Evolutionary conservation across 1,139 yeast species (phyloP), one percentile per base, ranked within the genome.

Genomic region (Hansenula sp.): DNA sequence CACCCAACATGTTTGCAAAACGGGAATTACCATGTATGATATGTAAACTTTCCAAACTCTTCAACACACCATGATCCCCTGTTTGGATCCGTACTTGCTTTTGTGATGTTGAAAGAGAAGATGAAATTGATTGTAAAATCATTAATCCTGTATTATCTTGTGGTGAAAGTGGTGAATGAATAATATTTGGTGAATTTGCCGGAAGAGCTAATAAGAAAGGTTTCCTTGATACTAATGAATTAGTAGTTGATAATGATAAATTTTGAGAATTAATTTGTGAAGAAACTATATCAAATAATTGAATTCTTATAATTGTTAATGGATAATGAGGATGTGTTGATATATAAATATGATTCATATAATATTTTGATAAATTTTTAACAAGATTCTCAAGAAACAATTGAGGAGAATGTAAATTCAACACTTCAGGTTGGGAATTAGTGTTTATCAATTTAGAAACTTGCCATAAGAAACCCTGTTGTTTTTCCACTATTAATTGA

Each of bases 121-220:
- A 59, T 48, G 77, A 79, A 6, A 83, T 68, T 2, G 79, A 73
- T 50, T 81, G 88, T 27, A 82, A 50, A 2, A 83, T 75, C 5
- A 82, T 66, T 32, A 71, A 69, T 1, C 80, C 62, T 4, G 75
- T 70, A 2, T 65, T 55, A 44, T 72, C 74, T 34, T 29, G 21
- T 2, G 36, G 73, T 6, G 85, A 57, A 50, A 77, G 73, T 1
- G 89, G 83, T 2, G 92, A 29, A 29, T 29, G 31, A 10, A 29
- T 29, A 11, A 29, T 4, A 12, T 29, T 29, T 29, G 31, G 18
- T 9, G 31, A 79, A 36, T 82, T 79, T 43, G 71, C 50, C 0
- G 94, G 89, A 10, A 86, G 62, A 0, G 84, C 87, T 22, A 85
- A 55, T 51, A 80, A 84, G 46, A 71, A 75, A 0, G 92, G 83